Base-by-base conservation (phyloP, 2,329 filamentous ascomycete genomes). In the Pyricularia pennisetigena region DNA sequence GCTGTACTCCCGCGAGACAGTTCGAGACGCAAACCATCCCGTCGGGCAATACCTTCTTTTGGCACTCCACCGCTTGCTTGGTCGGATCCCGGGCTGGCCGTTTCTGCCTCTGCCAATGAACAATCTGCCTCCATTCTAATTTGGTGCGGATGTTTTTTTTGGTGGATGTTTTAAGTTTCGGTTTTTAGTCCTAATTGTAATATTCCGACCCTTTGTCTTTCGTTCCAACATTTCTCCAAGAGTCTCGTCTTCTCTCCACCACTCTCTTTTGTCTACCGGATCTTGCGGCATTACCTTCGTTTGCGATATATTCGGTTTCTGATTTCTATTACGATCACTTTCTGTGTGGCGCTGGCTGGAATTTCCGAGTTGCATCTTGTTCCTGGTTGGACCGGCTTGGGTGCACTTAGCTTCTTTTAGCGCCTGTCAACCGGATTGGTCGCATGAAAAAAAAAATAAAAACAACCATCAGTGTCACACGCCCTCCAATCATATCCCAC, bases 1-100 rank as follows among this genome's bases (percentile, higher is more conserved):
- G 59, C 59, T 54, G 64, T 66, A 20, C 64, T 66, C 49, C 64
- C 35, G 32, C 35, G 64, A 66, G 64, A 66, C 64, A 41, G 49
- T 66, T 54, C 64, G 64, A 66, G 64, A 66, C 64, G 49, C 24
- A 14, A 65, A 65, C 32, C 32, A 1, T 54, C 32, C 35, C 24
- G 64, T 65, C 32, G 35, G 30, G 59, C 59, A 49, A 35, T 54
- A 26, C 30, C 41, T 41, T 54, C 23, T 35, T 30, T n/a, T 54
- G 14, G 54, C 41, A 29, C 24, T 67, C 57, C 54, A 62, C 24
- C 26, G 30, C 59, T 62, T 62, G 59, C 59, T 62, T 62, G 59
- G 59, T 28, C 29, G 59, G 59, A 28, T 28, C 59, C 59, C 24
- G 26, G 59, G 57, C 24, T 61, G 57, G 57, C 24, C 24, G 24